Conservation (phyloP, 2,329 filamentous ascomycete species). For the Parasarocladium wereldwijsianum region DNA sequence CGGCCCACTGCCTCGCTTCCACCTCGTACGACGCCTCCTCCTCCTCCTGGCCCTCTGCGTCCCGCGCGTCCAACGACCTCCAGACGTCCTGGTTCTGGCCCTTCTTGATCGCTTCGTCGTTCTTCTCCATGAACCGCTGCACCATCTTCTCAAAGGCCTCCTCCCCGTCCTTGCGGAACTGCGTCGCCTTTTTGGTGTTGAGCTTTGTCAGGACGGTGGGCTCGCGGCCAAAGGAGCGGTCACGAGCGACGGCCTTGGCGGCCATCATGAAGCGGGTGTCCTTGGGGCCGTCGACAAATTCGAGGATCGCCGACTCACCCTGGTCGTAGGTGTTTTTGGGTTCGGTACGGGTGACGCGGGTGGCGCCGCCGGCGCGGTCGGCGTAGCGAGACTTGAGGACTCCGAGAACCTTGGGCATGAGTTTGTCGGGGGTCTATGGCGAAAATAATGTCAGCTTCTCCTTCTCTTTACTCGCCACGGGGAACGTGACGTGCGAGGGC, state of each 20-base stretch:
- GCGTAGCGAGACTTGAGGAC: slow-evolving; percentile 68
- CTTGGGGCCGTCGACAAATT: slow-evolving; percentile 85
- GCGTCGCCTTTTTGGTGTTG: slow-evolving; percentile 80
- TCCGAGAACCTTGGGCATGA: slow-evolving; percentile 79
- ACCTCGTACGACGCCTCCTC: slow-evolving; percentile 11
- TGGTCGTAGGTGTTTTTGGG: slow-evolving; percentile 73
- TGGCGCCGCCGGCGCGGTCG: slow-evolving; percentile 77
- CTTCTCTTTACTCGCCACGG: background rate
- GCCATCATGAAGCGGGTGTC: slow-evolving; percentile 94
- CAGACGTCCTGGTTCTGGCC: background rate
- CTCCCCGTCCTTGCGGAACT: slow-evolving; percentile 54
- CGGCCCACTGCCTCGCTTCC: slow-evolving; percentile 3
- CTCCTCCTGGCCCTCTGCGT: slow-evolving; percentile 5
- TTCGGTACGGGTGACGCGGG: slow-evolving; percentile 83
- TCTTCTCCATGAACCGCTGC: slow-evolving; percentile 19
- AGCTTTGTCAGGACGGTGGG: slow-evolving; percentile 57
- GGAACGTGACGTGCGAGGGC: background rate
- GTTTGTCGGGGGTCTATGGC: slow-evolving; percentile 46
- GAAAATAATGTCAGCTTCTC: slow-evolving; percentile 2
- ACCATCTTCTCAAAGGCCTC: slow-evolving; percentile 54
- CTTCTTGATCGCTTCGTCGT: background rate
- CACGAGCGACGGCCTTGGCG: slow-evolving; percentile 63
- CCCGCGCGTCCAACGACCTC: slow-evolving; percentile 5
- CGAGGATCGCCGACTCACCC: slow-evolving; percentile 77
- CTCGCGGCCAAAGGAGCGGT: slow-evolving; percentile 36